Base-by-base conservation (phyloP, 345 rosid species). In the Gossypium thurberi region DNA sequence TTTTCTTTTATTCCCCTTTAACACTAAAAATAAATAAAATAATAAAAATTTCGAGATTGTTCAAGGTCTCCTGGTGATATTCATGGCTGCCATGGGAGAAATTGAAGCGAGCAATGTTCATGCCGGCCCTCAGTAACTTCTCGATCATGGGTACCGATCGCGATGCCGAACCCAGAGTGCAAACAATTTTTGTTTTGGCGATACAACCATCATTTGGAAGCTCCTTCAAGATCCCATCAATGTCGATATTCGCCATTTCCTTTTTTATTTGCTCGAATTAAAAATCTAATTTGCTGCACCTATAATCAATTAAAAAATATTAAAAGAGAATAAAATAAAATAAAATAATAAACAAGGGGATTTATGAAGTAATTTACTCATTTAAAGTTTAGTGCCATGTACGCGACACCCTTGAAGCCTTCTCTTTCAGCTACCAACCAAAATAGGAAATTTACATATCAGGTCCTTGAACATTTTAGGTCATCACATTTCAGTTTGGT, bases 21-120 rank as follows among this genome's bases (percentile, higher is more conserved):
- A 28, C 1, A 4, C 6, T 0, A 28, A 28, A 28, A 28, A 28
- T 28, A 28, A 28, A 28, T 28, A 3, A 28, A 28, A 28, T 28
- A 28, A 28, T 28, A 28, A 28, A 3, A 3, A 0, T 4, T 28
- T 28, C 1, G 84, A 91, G 98, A 69, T 90, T 91, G 78, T 90
- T 52, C 77, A 94, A 82, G 65, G 95, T 90, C 79, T 83, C 97
- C 78, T 87, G 90, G 78, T 94, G 98, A 48, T 91, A 94, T 65
- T 90, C 93, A 42, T 91, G 97, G 47, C 93, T 90, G n/a, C 97
- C 98, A 33, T 94, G 98, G 3, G 98, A 94, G 88, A 94, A 91
- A 80, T 94, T 94, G 94, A 94, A 94, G 46, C 97, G 96, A 61
- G 93, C 97, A 6, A 94, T 93, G 69, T 94, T 94, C 98, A 94